Percentiles rank a stretch among this genome's conserved stretches.
phyloP scores from a whole-genome alignment of 2,329 filamentous ascomycete species.

The Trichoderma citrinoviride region DNA sequence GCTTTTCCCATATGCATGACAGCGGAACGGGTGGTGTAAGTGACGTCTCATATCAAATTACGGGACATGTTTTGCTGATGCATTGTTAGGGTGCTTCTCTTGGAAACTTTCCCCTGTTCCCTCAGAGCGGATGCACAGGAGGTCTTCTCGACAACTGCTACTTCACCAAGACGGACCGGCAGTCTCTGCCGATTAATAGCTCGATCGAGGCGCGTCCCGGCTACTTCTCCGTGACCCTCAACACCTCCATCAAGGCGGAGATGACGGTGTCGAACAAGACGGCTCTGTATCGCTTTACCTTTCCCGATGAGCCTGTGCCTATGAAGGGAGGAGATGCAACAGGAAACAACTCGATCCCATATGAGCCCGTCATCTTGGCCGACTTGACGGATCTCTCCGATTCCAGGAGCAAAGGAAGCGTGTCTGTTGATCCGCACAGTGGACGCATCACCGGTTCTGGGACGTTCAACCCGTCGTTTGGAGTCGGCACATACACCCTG shows the following conservation, averaged over 20 bases:
- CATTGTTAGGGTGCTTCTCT: conserved; percentile 40
- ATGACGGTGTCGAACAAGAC: conserved; percentile 61
- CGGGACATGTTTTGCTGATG: neutral
- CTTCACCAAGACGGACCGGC: conserved; percentile 48
- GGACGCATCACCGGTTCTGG: conserved; percentile 59
- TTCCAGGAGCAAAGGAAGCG: conserved; percentile 28
- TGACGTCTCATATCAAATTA: neutral
- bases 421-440: conserved; percentile 38
- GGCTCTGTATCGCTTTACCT: conserved; percentile 60
- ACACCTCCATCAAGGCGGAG: conserved; percentile 56
- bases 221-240: conserved; percentile 58
- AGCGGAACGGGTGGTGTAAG: conserved; percentile 35
- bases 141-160: conserved; percentile 48
- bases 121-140: conserved; percentile 45
- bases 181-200: conserved; percentile 47
- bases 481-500: conserved; percentile 53
- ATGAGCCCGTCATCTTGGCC: conserved; percentile 52
- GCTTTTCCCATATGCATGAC: conserved; percentile 35
- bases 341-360: conserved; percentile 20
- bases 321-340: conserved; percentile 19
- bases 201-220: conserved; percentile 55
- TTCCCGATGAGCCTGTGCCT: conserved; percentile 38
- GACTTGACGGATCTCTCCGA: conserved; percentile 56
- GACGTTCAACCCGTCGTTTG: conserved; percentile 59
- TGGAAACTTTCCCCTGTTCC: conserved; percentile 53